Evolutionary conservation across 2,329 filamentous ascomycete species (phyloP).

Genomic region (Cytospora piceicola): DNA sequence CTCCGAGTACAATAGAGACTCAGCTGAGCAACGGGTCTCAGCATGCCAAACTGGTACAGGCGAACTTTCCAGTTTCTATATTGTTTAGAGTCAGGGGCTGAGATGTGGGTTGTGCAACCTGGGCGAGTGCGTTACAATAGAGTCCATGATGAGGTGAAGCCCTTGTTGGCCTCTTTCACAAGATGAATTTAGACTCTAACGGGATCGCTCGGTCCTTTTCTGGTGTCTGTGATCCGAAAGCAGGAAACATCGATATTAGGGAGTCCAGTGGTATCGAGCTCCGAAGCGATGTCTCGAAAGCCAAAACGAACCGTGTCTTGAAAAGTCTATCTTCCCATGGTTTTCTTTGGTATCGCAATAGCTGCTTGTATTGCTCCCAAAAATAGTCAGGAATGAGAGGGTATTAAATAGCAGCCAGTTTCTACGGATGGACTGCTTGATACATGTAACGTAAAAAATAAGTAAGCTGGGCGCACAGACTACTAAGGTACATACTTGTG

Average conservation of each 20-base stretch:
- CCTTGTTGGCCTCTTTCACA: neutral
- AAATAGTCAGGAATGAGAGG: neutral
- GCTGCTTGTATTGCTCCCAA: neutral
- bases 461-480: no score
- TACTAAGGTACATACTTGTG: neutral
- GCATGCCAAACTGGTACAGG: neutral
- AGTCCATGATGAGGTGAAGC: neutral
- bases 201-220: neutral
- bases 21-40: neutral
- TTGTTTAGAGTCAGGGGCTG: neutral
- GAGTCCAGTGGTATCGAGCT: neutral
- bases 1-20: neutral
- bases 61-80: neutral
- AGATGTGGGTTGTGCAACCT: neutral
- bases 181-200: neutral
- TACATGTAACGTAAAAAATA: no score
- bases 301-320: neutral
- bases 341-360: neutral
- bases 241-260: neutral
- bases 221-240: neutral
- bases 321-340: neutral
- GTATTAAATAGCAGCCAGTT: neutral
- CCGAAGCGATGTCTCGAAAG: neutral
- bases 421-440: neutral
- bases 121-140: neutral